Evolutionary conservation across 495 filamentous ascomycete species (phyloP).

Genomic region (Cetradonia linearis): DNA sequence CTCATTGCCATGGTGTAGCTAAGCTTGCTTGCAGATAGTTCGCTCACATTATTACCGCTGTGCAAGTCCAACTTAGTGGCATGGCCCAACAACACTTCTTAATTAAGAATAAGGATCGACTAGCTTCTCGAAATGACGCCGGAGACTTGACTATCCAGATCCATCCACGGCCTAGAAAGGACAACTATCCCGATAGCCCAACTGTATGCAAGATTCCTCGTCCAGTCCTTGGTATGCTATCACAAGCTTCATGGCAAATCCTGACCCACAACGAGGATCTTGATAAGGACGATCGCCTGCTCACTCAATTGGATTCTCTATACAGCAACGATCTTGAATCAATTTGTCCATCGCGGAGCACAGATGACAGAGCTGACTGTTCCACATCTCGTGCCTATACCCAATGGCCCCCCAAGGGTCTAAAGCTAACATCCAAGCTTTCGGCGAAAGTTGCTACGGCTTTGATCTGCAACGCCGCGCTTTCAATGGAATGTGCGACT

Average conservation of each 20-base stretch:
- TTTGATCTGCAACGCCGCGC: not conserved
- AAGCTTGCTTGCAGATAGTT: not conserved
- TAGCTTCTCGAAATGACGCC: not conserved
- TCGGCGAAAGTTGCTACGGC: not conserved
- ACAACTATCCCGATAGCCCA: not conserved
- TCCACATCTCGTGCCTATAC: not conserved
- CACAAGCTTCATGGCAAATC: not conserved
- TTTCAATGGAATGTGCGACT: not conserved
- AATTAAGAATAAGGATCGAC: not conserved
- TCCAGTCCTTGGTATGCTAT: not conserved
- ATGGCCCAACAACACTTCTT: not conserved
- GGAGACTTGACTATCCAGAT: not conserved
- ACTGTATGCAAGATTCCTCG: not conserved
- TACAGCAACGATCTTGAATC: not conserved
- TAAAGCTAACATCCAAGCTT: not conserved
- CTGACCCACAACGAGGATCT: not conserved
- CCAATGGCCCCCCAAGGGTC: constrained; percentile 5
- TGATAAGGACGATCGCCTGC: not conserved
- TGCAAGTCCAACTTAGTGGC: not conserved
- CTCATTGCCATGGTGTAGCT: no score
- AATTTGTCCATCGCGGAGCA: not conserved
- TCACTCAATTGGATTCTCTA: not conserved
- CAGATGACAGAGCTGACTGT: no score
- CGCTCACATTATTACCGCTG: no score
- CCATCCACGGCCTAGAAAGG: not conserved